Evolutionary conservation across 306 rosid genomes (phyloP).

Genomic region (Astragalus glycyphyllos): DNA sequence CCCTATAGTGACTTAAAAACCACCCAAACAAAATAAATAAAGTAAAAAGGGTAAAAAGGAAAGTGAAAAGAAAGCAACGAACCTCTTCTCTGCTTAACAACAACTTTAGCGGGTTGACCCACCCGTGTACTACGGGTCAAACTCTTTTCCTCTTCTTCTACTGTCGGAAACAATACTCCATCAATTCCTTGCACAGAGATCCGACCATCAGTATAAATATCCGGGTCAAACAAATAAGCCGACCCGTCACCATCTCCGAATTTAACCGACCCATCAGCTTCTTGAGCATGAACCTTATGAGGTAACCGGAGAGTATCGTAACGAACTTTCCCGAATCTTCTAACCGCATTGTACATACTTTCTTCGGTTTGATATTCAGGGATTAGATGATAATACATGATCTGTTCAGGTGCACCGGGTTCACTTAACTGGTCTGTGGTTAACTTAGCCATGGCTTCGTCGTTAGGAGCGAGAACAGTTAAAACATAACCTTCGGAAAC

Average conservation of each 20-base stretch:
- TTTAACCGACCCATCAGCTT: slow-evolving; percentile 82
- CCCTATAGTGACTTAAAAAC: slow-evolving; percentile 36
- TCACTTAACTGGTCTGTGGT: slow-evolving; percentile 89
- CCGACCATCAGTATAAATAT: slow-evolving; percentile 77
- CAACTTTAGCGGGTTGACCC: slow-evolving; percentile 67
- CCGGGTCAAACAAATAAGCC: slow-evolving; percentile 84
- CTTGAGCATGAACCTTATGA: slow-evolving; percentile 72
- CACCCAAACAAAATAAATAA: slow-evolving; percentile 39
- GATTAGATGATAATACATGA: slow-evolving; percentile 75
- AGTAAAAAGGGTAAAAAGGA: slow-evolving; percentile 13
- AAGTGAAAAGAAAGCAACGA: slow-evolving; percentile 42
- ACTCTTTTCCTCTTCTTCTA: slow-evolving; percentile 46
- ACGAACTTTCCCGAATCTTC: slow-evolving; percentile 74
- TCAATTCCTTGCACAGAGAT: slow-evolving; percentile 90
- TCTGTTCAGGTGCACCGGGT: slow-evolving; percentile 89
- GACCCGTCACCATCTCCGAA: slow-evolving; percentile 77
- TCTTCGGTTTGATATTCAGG: slow-evolving; percentile 92
- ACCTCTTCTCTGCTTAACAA: slow-evolving; percentile 78
- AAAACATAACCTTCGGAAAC: slow-evolving; percentile 83
- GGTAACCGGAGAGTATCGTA: slow-evolving; percentile 76
- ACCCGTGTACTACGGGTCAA: slow-evolving; percentile 41
- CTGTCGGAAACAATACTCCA: slow-evolving; percentile 68
- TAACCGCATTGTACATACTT: slow-evolving; percentile 84
- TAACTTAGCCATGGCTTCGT: slow-evolving; percentile 84
- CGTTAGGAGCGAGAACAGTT: slow-evolving; percentile 82